phyloP scores from a whole-genome alignment of 208 protist species.

The Wallacemonas sp. region DNA sequence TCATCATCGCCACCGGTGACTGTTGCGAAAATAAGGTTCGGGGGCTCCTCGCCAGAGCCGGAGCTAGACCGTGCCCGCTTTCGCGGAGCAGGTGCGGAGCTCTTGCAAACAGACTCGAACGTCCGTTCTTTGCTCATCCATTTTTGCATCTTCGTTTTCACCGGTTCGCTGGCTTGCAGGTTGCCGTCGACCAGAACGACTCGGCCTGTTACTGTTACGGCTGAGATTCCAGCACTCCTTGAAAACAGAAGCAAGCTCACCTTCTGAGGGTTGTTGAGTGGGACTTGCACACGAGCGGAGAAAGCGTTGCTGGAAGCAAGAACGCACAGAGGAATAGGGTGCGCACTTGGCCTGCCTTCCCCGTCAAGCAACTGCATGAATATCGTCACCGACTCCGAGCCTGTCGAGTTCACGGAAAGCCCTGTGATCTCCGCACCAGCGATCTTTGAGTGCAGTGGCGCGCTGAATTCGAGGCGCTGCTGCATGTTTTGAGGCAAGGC shows the following conservation, averaged over 20 bases:
- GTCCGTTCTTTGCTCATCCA: neutral
- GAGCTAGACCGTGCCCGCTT: constrained; percentile 20
- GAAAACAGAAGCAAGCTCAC: constrained; percentile 26
- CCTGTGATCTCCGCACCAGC: constrained; percentile 22
- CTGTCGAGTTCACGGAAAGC: constrained; percentile 17
- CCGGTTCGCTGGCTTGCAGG: neutral
- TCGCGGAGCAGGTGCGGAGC: neutral
- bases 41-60: constrained; percentile 24
- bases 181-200: constrained; percentile 21
- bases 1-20: constrained; percentile 65
- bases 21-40: constrained; percentile 48
- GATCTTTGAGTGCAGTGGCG: constrained; percentile 17
- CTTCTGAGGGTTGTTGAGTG: constrained; percentile 30
- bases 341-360: constrained; percentile 26
- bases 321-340: constrained; percentile 30
- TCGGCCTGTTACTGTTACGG: constrained; percentile 2
- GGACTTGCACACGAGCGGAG: constrained; percentile 20
- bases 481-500: constrained; percentile 18
- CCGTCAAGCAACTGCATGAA: constrained; percentile 48
- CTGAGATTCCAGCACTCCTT: constrained; percentile 3
- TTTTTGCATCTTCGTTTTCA: constrained; percentile 6
- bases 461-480: constrained; percentile 25
- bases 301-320: constrained; percentile 5
- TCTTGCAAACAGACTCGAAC: constrained; percentile 12
- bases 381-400: neutral